A percentile compares a stretch with the other conserved stretches of the same genome.
phyloP scores from a whole-genome alignment of 139 green algal genomes.

The Closterium sp. region DNA sequence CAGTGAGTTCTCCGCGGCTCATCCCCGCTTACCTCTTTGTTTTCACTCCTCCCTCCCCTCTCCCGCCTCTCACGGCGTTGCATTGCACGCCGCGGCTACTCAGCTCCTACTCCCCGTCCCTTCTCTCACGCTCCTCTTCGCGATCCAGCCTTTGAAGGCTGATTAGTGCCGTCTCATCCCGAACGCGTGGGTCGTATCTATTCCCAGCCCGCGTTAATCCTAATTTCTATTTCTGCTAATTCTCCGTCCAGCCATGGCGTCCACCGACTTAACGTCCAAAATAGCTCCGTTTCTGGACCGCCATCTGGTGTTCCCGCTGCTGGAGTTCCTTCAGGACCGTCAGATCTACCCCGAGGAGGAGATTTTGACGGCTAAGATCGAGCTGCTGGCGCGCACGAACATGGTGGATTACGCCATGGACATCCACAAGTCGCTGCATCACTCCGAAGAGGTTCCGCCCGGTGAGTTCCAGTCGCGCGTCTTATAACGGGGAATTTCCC shows the following conservation, averaged over 20 bases:
- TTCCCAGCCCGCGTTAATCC: neutral
- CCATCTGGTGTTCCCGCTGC: constrained; percentile 93
- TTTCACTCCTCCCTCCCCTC: neutral
- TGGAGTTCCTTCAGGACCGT: constrained; percentile 87
- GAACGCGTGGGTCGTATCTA: neutral
- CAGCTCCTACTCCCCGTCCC: too few species aligned
- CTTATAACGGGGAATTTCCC: neutral
- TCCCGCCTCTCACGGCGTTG: neutral
- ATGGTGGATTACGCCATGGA: constrained; percentile 99
- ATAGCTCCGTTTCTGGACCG: constrained; percentile 79
- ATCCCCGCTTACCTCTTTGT: neutral
- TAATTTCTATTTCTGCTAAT: neutral
- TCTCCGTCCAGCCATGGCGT: neutral
- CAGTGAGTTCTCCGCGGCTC: neutral
- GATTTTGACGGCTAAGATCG: constrained; percentile 89
- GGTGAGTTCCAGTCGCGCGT: constrained; percentile 17
- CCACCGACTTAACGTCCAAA: constrained; percentile 65
- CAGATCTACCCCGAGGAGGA: constrained; percentile 76
- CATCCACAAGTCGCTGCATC: constrained; percentile 85
- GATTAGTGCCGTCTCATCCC: neutral
- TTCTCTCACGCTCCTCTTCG: neutral
- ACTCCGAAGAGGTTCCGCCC: constrained; percentile 64
- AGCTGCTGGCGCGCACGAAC: constrained; percentile 93
- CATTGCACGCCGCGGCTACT: neutral
- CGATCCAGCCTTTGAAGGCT: neutral